Conservation (phyloP, 1,284 basidiomycete species). For the Volvariella volvacea region DNA sequence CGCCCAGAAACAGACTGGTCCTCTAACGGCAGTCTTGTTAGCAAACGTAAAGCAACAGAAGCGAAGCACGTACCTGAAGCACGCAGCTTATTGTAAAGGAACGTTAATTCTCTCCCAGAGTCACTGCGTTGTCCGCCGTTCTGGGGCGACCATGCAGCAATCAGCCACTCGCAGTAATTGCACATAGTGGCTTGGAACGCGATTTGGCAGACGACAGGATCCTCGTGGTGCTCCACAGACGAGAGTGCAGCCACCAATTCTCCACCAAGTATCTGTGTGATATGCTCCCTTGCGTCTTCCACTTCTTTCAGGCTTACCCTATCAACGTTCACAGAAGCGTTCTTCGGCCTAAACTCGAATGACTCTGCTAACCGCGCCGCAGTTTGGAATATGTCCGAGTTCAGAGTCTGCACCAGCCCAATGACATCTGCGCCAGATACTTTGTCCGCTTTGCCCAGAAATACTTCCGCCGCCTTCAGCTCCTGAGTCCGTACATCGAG, state of each 20-base stretch:
- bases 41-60: neutral
- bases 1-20: slow-evolving; percentile 42
- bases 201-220: slow-evolving; percentile 43
- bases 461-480: slow-evolving; percentile 9
- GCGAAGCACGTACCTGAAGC: slow-evolving; percentile 6
- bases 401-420: slow-evolving; percentile 10
- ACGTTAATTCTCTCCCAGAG: slow-evolving; percentile 31
- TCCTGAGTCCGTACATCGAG: slow-evolving; percentile 11
- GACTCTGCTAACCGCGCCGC: slow-evolving; percentile 26
- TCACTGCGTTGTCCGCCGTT: slow-evolving; percentile 36
- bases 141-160: slow-evolving; percentile 44
- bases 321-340: slow-evolving; percentile 14
- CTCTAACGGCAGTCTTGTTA: slow-evolving; percentile 26
- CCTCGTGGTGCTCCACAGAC: slow-evolving; percentile 27
- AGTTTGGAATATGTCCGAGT: slow-evolving; percentile 12
- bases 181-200: slow-evolving; percentile 41
- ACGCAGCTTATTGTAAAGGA: slow-evolving; percentile 12
- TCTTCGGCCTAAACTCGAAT: slow-evolving; percentile 25
- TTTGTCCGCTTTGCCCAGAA: slow-evolving; percentile 10
- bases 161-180: slow-evolving; percentile 37
- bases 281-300: slow-evolving; percentile 21
- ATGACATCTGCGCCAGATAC: slow-evolving; percentile 13
- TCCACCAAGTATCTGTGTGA: slow-evolving; percentile 29
- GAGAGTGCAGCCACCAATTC: slow-evolving; percentile 28
- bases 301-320: slow-evolving; percentile 17